These are phyloP conservation scores for Xenosphaeropsis pyriputrescens DNA, from an alignment of 2,329 filamentous ascomycete genomes.

Conservation along the genomic window DNA sequence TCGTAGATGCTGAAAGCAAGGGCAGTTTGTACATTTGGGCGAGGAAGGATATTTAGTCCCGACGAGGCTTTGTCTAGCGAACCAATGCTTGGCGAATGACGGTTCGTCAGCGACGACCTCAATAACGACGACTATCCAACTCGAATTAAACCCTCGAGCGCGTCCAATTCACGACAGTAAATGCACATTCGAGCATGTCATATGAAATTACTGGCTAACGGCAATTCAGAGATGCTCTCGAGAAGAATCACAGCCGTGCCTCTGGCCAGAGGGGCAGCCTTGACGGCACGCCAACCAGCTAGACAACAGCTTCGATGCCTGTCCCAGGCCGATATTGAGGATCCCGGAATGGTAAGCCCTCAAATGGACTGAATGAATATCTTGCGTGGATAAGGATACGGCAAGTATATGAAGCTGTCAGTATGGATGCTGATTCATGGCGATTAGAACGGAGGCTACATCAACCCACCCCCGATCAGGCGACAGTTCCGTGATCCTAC, in stretches of 20 bases:
- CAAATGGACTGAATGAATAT: not conserved
- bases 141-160: too few relatives aligned
- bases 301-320: conserved; percentile 20
- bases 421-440: not conserved
- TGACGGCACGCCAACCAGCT: conserved; percentile 15
- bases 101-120: too few relatives aligned
- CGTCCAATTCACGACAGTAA: conserved; percentile 1
- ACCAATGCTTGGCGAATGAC: too few relatives aligned
- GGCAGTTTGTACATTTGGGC: too few relatives aligned
- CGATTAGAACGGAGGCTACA: conserved; percentile 65
- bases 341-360: conserved; percentile 49
- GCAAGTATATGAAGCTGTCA: not conserved
- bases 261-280: conserved; percentile 16
- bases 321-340: conserved; percentile 37
- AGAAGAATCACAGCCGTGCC: conserved; percentile 24
- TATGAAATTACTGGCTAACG: not conserved
- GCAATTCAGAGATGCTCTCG: conserved; percentile 22
- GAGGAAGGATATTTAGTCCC: too few relatives aligned
- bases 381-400: not conserved
- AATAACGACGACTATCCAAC: too few relatives aligned
- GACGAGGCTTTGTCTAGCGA: too few relatives aligned
- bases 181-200: too few relatives aligned
- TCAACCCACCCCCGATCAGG: conserved; percentile 68
- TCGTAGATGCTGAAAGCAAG: conserved; percentile 8
- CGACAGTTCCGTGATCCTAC: conserved; percentile 87